Evolutionary conservation across 768 basidiomycete genomes (phyloP).

Genomic region (Fomitopsis serialis): DNA sequence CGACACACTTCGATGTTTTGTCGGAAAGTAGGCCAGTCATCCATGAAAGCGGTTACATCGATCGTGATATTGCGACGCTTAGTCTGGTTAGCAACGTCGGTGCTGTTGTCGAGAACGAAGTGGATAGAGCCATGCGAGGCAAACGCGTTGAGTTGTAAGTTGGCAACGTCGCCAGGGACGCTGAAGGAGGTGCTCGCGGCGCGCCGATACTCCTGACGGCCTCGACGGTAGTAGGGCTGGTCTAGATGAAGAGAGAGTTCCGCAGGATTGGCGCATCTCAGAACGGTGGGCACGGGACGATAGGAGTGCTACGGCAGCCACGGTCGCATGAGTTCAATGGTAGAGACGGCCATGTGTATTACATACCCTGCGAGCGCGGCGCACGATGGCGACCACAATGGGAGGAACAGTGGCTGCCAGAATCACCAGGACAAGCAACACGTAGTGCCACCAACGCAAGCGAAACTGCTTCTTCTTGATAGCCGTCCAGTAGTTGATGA

Average conservation of each 20-base stretch:
- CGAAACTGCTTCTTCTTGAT: neutral
- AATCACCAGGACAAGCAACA: neutral
- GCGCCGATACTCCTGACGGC: neutral
- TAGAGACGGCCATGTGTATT: neutral
- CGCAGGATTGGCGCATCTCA: neutral
- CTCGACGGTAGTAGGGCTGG: neutral
- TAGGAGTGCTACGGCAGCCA: neutral
- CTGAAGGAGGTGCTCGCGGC: neutral
- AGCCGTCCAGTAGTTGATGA: no score
- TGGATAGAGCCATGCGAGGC: neutral
- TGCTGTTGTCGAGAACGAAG: neutral
- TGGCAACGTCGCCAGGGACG: neutral
- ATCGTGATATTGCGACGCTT: neutral
- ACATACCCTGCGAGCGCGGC: neutral
- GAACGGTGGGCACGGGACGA: neutral
- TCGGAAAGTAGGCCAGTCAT: neutral
- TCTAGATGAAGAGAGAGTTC: neutral
- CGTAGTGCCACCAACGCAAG: neutral
- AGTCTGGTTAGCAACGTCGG: neutral
- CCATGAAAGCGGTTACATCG: neutral
- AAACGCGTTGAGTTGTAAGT: neutral
- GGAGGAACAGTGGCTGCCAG: neutral
- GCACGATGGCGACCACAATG: neutral
- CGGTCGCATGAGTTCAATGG: neutral
- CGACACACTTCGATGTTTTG: no score